Base-by-base conservation (phyloP, 345 rosid genomes). In the Ricinus communis region DNA sequence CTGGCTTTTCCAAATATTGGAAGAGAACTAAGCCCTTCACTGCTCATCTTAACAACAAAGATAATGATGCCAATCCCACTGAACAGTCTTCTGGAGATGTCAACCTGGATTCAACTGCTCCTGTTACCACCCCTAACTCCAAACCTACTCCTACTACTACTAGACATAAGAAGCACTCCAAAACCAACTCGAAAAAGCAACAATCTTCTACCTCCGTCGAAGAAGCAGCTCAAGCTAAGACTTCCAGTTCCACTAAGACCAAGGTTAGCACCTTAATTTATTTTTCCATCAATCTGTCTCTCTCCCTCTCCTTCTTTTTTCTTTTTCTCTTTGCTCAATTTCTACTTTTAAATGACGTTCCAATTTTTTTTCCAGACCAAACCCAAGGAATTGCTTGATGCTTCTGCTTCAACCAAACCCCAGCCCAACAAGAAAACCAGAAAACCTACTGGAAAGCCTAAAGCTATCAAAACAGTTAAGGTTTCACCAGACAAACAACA, bases 151-250 rank as follows among this genome's bases (percentile, higher is more conserved):
- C 22, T 54, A 77, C 36, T 61, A 61, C n/a, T 31, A 75, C 22
- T 54, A 77, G 69, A 63, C 61, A 66, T 51, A 83, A 80, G 86
- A 82, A 76, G 71, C 72, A 76, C 62, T 71, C 86, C 16, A 80
- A 63, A 73, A 77, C 81, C 70, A 86, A 78, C 79, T 85, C 79
- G 77, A 62, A 60, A 36, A 45, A 56, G 47, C 55, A 81, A 65
- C 74, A 63, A 62, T 49, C n/a, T n/a, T n/a, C n/a, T n/a, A 6
- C 38, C 6, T 2, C 38, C 6, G 4, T 33, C 38, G 38, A 2
- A 2, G 38, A 33, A 2, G 2, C 38, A 2, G 2, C 38, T 33
- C 38, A 33, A 33, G 4, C 4, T 33, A 33, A 33, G 4, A 33
- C 2, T 33, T 33, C 38, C 47, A 43, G 1, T 8, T 4, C 11